Evolutionary conservation across 2,329 filamentous ascomycete genomes (phyloP).

Genomic region (Calonectria hongkongensis): DNA sequence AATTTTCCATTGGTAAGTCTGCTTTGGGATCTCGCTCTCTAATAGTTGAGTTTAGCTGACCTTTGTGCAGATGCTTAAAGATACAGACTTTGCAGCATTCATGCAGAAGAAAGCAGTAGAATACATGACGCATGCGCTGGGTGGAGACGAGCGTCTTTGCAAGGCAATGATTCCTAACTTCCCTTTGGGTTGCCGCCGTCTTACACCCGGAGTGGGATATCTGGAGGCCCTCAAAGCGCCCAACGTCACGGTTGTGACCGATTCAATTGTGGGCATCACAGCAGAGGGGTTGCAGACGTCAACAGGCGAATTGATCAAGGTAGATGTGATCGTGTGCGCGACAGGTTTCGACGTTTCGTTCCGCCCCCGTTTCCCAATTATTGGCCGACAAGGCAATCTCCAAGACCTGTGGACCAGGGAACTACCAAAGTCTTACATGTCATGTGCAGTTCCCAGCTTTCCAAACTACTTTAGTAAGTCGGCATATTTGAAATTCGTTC

Average conservation of each 20-base stretch:
- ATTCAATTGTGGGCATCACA: slow-evolving; percentile 20
- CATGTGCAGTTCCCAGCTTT: slow-evolving; percentile 29
- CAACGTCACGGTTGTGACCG: slow-evolving; percentile 30
- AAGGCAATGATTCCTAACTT: slow-evolving; percentile 36
- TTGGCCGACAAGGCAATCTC: slow-evolving; percentile 29
- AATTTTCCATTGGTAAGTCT: slow-evolving; percentile 36
- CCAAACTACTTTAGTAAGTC: slow-evolving; percentile 40
- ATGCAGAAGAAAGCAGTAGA: slow-evolving; percentile 28
- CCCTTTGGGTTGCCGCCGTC: slow-evolving; percentile 36
- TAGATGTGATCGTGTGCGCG: slow-evolving; percentile 34
- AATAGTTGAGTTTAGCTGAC: background rate
- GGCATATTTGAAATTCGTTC: background rate
- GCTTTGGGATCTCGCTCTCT: background rate
- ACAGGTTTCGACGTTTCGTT: slow-evolving; percentile 39
- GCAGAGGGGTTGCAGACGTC: slow-evolving; percentile 19
- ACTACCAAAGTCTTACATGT: slow-evolving; percentile 39
- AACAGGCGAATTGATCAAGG: slow-evolving; percentile 25
- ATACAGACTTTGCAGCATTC: slow-evolving; percentile 24
- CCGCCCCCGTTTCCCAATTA: slow-evolving; percentile 32
- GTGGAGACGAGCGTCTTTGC: slow-evolving; percentile 33
- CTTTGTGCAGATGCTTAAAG: slow-evolving; percentile 16
- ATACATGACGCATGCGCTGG: slow-evolving; percentile 36
- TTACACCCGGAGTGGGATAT: slow-evolving; percentile 38
- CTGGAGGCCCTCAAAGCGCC: slow-evolving; percentile 24
- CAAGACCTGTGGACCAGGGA: slow-evolving; percentile 26